Percentiles rank a stretch among this genome's conserved stretches.
Conservation (phyloP, 441 rosid genomes). For the Arabidopsis hybrid region DNA sequence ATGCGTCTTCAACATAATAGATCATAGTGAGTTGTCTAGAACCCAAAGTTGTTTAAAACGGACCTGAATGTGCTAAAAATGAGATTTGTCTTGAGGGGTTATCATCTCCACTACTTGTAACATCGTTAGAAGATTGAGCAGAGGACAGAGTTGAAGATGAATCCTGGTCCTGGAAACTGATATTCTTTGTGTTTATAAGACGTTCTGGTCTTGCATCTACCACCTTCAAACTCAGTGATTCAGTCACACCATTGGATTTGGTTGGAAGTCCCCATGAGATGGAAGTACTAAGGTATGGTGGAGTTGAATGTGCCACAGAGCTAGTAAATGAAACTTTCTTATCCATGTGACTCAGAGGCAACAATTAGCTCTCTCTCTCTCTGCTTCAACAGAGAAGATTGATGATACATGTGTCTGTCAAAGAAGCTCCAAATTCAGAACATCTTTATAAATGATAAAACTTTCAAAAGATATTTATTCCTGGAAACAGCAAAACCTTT, state of each 20-base stretch:
- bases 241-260: conserved; percentile 34
- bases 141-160: conserved; percentile 66
- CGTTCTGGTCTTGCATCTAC: conserved; percentile 52
- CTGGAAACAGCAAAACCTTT: not conserved
- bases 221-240: conserved; percentile 52
- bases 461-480: not conserved
- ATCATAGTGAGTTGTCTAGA: not conserved
- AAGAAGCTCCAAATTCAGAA: not conserved
- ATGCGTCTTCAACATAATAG: not conserved
- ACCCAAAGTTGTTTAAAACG: too few species aligned
- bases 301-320: conserved; percentile 1
- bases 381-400: too few species aligned
- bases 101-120: conserved; percentile 51
- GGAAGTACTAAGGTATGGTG: not conserved
- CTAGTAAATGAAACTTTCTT: conserved; percentile 28
- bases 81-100: conserved; percentile 35
- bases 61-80: conserved; percentile 45
- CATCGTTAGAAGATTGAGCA: conserved; percentile 61
- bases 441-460: not conserved
- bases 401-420: too few species aligned
- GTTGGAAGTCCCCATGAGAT: conserved; percentile 30
- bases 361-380: conserved; percentile 19
- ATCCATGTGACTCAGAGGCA: conserved; percentile 38
- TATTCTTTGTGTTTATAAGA: conserved; percentile 46
- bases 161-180: conserved; percentile 60